Evolutionary conservation across 2,329 filamentous ascomycete genomes (phyloP), one percentile per base, ranked within the genome.

Genomic region (Hymenoscyphus repandus): DNA sequence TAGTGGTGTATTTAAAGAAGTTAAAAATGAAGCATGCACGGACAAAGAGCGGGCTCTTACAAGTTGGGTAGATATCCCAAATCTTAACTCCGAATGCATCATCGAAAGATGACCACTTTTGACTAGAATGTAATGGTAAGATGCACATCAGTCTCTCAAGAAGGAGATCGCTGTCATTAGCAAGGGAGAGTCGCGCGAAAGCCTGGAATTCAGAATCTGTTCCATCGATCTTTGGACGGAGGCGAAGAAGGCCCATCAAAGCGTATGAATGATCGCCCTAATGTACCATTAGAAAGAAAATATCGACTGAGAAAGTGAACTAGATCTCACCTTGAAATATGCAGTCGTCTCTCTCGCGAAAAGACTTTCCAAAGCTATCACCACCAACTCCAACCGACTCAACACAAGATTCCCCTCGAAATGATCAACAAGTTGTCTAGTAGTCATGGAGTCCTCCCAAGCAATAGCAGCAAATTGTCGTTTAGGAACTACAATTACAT

Each of bases 11-110:
- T 7, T 7, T 4, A 27, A 27, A 7, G 4, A 4, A 7, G 22
- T 27, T 27, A 27, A 7, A 7, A 27, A 7, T 27, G 22, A 7
- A 7, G 7, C 22, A 27, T 27, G 22, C 22, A 27, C 4, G 4
- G 22, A 27, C 4, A 7, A 27, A 27, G 22, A 27, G 22, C 22
- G 22, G 22, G 22, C 7, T 27, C 22, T 27, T 27, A 43, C 65
- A 67, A 5, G 55, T 54, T 2, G 66, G 67, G 15, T 64, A 45
- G 30, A 68, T 62, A 47, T 68, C 63, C 63, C 65, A 68, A 5
- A 67, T 54, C 22, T 62, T 63, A 12, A 57, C 58, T 6, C 53
- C 56, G 32, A 58, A 66, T 22, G 58, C 57, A 50, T 68, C 66
- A 6, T 52, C 15, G 13, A 33, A 18, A 1, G 27, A 17, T 10